Evolutionary conservation across 345 rosid species (phyloP).

Genomic region (Gossypium australe): DNA sequence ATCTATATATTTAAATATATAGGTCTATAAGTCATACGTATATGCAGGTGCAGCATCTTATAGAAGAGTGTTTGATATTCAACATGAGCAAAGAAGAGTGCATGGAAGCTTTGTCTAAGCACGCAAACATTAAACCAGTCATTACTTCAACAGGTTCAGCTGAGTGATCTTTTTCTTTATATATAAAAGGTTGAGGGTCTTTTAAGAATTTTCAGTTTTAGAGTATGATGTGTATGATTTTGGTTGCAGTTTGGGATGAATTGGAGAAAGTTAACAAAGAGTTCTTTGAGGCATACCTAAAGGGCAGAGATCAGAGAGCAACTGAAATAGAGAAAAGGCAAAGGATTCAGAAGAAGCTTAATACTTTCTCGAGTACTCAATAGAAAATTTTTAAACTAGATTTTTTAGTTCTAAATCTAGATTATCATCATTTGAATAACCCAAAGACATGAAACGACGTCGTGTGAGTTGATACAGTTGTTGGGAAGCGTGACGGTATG

Average conservation of each 20-base stretch:
- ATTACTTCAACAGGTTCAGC: conserved; percentile 72
- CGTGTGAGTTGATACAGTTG: not conserved
- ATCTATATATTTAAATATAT: not conserved
- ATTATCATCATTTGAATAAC: too few species aligned
- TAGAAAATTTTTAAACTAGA: too few species aligned
- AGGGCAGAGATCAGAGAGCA: conserved; percentile 27
- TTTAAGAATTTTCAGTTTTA: too few species aligned
- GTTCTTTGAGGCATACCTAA: conserved; percentile 70
- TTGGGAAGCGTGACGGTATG: conserved; percentile 10
- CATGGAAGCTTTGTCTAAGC: conserved; percentile 84
- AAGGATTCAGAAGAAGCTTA: conserved; percentile 32
- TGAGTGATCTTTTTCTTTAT: not conserved
- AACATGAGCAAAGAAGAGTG: conserved; percentile 89
- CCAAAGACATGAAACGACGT: too few species aligned
- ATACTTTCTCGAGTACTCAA: not conserved
- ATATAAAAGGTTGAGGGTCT: too few species aligned
- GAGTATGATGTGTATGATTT: not conserved
- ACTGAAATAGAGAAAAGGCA: conserved; percentile 38
- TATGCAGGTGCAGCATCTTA: conserved; percentile 80
- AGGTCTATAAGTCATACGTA: not conserved
- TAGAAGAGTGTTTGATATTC: conserved; percentile 83
- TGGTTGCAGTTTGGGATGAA: conserved; percentile 81
- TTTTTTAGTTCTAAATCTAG: too few species aligned
- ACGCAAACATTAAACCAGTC: conserved; percentile 80
- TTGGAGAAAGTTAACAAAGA: conserved; percentile 85